phyloP scores from a whole-genome alignment of 345 rosid species.

The Cardamine occulta region DNA sequence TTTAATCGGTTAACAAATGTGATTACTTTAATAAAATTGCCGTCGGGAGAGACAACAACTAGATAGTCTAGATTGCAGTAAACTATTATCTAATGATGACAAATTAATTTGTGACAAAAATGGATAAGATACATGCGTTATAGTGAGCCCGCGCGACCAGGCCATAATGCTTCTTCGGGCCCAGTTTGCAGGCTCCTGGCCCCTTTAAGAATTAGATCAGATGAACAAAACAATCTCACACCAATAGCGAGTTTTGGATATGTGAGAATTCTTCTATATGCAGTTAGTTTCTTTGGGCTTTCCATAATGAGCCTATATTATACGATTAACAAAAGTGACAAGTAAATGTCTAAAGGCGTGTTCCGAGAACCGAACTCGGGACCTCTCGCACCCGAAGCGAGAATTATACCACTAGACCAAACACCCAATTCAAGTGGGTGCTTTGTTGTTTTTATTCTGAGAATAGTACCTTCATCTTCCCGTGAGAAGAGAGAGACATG shows the following conservation, averaged over 20 bases:
- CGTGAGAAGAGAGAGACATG: no score
- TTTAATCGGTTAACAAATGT: constrained; percentile 14
- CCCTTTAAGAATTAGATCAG: background rate
- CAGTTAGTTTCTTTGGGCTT: no score
- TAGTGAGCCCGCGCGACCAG: no score
- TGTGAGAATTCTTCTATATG: no score
- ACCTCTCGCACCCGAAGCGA: constrained; percentile 96
- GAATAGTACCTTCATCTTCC: no score
- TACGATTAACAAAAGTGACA: no score
- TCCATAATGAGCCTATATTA: no score
- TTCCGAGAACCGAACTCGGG: constrained; percentile 94
- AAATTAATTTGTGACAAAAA: background rate
- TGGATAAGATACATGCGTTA: background rate
- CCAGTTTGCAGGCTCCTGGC: background rate
- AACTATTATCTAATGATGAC: background rate
- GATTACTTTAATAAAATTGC: constrained; percentile 19
- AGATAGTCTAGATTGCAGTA: background rate
- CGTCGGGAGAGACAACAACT: background rate
- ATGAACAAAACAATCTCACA: background rate
- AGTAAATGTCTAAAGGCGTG: constrained; percentile 48
- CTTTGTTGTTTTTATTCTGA: no score
- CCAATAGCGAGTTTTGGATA: background rate
- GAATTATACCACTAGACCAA: background rate
- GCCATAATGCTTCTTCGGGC: background rate
- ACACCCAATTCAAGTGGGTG: background rate